Evolutionary conservation across 495 filamentous ascomycete species (phyloP).

Genomic region (Trichoderma reesei): DNA sequence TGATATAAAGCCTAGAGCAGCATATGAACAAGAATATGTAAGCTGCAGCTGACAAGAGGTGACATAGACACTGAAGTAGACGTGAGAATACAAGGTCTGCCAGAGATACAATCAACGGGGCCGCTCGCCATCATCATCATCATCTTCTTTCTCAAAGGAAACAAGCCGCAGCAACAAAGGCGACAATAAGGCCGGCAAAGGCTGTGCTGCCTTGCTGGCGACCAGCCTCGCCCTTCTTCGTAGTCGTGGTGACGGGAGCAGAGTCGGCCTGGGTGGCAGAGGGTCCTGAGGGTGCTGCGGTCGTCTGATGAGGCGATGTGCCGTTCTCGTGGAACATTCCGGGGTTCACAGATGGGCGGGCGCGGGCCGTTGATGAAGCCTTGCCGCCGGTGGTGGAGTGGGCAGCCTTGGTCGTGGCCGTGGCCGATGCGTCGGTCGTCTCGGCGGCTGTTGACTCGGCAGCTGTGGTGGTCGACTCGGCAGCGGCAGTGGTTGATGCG

Average conservation of each 20-base stretch:
- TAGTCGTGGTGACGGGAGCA: conserved; percentile 17
- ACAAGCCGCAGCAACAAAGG: conserved; percentile 35
- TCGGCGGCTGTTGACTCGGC: conserved; percentile 8
- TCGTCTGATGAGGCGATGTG: conserved; percentile 11
- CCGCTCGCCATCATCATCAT: conserved; percentile 1
- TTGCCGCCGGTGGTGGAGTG: conserved; percentile 12
- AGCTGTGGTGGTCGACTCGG: conserved; percentile 6
- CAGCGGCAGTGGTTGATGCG: conserved; percentile 15
- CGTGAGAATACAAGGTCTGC: not conserved
- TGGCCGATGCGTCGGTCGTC: conserved; percentile 9
- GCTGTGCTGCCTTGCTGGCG: conserved; percentile 31
- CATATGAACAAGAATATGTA: conserved; percentile 7
- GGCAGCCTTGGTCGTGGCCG: not conserved
- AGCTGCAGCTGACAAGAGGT: conserved; percentile 3
- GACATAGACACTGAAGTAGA: conserved; percentile 7
- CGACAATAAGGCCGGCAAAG: conserved; percentile 39
- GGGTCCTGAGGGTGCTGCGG: not conserved
- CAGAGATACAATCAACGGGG: not conserved
- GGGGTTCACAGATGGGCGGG: conserved; percentile 1
- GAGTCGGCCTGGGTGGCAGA: not conserved
- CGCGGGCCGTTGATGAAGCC: conserved; percentile 9
- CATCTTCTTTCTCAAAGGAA: conserved; percentile 26
- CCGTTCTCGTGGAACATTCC: conserved; percentile 28
- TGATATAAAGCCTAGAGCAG: conserved; percentile 6
- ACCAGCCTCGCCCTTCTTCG: conserved; percentile 29